phyloP scores from a whole-genome alignment of 495 filamentous ascomycete species.

The Aspergillus biplanus region DNA sequence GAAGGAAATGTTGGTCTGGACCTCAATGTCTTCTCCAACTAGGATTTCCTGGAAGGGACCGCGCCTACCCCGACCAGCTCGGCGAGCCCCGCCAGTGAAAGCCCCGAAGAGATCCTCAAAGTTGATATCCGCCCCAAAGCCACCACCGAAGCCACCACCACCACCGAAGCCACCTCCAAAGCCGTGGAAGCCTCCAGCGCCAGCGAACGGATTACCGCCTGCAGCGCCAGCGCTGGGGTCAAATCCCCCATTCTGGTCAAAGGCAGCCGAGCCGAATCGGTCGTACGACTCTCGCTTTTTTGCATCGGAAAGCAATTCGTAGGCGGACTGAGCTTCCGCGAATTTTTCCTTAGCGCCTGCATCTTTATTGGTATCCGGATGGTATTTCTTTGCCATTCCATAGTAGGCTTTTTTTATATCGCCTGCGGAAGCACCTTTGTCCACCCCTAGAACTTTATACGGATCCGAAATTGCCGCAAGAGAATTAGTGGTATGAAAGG shows the following conservation, averaged over 20 bases:
- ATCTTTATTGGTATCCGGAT: constrained; percentile 98
- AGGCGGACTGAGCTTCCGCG: constrained; percentile 85
- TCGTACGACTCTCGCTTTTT: constrained; percentile 92
- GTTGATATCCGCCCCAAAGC: constrained; percentile 74
- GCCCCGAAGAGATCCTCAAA: constrained; percentile 95
- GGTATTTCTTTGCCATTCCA: constrained; percentile 95
- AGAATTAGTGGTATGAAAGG: constrained; percentile 73
- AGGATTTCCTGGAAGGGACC: constrained; percentile 74
- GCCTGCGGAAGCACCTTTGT: constrained; percentile 72
- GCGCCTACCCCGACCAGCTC: constrained; percentile 55
- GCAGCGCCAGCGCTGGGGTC: constrained; percentile 66
- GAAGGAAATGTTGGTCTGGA: constrained; percentile 89
- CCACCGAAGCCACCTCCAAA: constrained; percentile 52
- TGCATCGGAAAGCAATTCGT: constrained; percentile 88
- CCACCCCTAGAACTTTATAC: constrained; percentile 84
- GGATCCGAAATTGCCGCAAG: constrained; percentile 74
- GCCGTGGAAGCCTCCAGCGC: constrained; percentile 53
- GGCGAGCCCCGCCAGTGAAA: constrained; percentile 69
- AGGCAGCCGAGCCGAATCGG: constrained; percentile 83
- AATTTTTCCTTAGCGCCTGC: constrained; percentile 90
- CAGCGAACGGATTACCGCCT: constrained; percentile 65
- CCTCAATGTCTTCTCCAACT: constrained; percentile 91
- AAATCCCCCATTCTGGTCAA: constrained; percentile 75
- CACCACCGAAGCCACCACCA: constrained; percentile 36
- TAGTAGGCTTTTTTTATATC: constrained; percentile 99